Conservation (phyloP, 176 grass and related monocot genomes). For the Rhynchospora breviuscula region DNA sequence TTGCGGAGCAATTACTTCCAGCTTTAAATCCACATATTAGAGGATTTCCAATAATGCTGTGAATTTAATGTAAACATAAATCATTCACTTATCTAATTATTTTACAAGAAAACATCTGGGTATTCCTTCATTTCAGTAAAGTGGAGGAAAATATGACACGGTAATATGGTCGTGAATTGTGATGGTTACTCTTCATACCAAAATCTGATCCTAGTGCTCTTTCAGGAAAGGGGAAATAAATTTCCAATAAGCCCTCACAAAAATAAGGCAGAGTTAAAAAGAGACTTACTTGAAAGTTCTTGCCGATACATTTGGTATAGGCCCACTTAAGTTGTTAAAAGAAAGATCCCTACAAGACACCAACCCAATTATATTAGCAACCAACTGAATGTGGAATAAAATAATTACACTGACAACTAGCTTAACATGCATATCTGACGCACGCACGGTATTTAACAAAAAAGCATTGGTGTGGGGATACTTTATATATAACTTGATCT, state of each 20-base stretch:
- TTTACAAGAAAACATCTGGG: not conserved
- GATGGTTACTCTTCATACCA: not conserved
- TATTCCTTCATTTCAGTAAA: not conserved
- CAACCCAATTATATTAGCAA: constrained; percentile 5
- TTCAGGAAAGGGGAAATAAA: not conserved
- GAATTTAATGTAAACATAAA: constrained; percentile 12
- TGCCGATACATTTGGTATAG: constrained; percentile 44
- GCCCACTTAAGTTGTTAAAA: constrained; percentile 77
- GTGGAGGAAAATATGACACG: not conserved
- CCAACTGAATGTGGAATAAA: not conserved
- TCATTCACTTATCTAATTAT: constrained; percentile 15
- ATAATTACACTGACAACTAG: not conserved
- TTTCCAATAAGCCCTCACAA: not conserved
- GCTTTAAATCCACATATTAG: constrained; percentile 57
- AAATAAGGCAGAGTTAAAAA: constrained; percentile 18
- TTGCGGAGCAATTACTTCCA: constrained; percentile 64
- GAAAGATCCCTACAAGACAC: constrained; percentile 59
- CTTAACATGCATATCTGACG: not conserved
- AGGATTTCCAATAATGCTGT: constrained; percentile 78
- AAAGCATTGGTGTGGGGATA: not conserved
- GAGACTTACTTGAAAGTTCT: constrained; percentile 75
- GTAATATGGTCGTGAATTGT: not conserved
- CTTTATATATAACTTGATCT: not conserved
- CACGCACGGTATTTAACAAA: not conserved
- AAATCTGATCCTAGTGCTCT: not conserved